Evolutionary conservation across 1,284 basidiomycete genomes (phyloP), one percentile per base, ranked within the genome.

Genomic region (Cryptococcus floricola): DNA sequence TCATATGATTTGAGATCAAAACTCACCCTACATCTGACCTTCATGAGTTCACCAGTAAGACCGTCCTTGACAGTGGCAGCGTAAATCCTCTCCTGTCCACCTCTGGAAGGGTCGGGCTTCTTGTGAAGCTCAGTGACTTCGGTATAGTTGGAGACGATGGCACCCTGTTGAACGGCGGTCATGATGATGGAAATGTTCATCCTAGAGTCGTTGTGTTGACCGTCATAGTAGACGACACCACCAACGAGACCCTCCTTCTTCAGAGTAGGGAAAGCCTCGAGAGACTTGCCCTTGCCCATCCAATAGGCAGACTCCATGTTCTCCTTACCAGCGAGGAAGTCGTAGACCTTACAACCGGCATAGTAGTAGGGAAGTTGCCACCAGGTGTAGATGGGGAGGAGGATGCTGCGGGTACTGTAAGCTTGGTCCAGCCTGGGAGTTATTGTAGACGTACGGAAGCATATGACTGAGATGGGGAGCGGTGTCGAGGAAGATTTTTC

Each of bases 311-410:
- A 83, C 75, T 95, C 91, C 91, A 98, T 97, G 78, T 98, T 98
- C 76, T 97, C 90, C 70, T 89, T 88, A 1, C 95, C 95, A 14
- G 95, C 95, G 34, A 98, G 81, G 28, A 97, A 47, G 75, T 98
- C 95, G 80, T 98, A 98, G 82, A 96, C 82, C 81, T 98, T 98
- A 80, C 91, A 95, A 16, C 95, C 95, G 2, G 85, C 87, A 80
- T 85, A 95, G 78, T 94, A 98, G 78, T 98, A 98, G 0, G 95
- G 95, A 5, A 98, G 83, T 71, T 97, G 92, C 93, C 94, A 98
- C 78, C 91, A 95, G 58, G 87, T 91, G 66, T 63, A 71, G 51
- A 66, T 70, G 37, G 73, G 73, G 4, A 77, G 64, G 1, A 78
- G 72, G 61, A 78, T 76, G 23, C 71, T 73, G 53, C 16, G 16